A percentile compares a stretch with the other conserved stretches of the same genome.
These are phyloP conservation scores for Coemansia interrupta DNA, from an alignment of 192 early-diverging fungal species.

Conservation along the genomic window DNA sequence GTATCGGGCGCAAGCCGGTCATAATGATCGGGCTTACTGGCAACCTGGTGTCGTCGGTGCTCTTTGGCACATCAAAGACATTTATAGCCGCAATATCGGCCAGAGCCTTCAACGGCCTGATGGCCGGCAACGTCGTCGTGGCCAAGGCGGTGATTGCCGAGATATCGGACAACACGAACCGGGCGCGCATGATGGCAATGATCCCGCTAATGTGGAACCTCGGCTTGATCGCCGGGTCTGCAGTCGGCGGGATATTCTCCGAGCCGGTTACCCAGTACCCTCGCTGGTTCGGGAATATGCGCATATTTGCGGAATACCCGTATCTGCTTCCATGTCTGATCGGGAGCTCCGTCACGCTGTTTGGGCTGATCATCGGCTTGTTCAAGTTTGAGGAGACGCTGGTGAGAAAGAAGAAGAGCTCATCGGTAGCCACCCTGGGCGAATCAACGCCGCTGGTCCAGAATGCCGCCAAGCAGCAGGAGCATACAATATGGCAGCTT, in stretches of 20 bases:
- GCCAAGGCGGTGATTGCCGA: slow-evolving; percentile 78
- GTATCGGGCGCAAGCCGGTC: slow-evolving; percentile 73
- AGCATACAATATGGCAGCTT: slow-evolving; percentile 13
- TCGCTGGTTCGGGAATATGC: slow-evolving; percentile 52
- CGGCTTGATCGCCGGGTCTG: slow-evolving; percentile 61
- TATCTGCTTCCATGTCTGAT: slow-evolving; percentile 81
- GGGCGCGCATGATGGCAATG: slow-evolving; percentile 66
- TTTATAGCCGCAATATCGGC: slow-evolving; percentile 57
- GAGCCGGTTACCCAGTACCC: slow-evolving; percentile 71
- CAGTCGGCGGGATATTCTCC: slow-evolving; percentile 72
- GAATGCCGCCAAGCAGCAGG: background rate
- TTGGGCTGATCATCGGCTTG: slow-evolving; percentile 62
- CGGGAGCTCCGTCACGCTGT: slow-evolving; percentile 55
- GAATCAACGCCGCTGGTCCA: slow-evolving; percentile 16
- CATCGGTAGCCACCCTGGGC: background rate
- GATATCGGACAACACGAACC: slow-evolving; percentile 79
- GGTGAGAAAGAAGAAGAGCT: background rate
- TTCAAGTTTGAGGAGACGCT: slow-evolving; percentile 62
- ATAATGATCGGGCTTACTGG: slow-evolving; percentile 72
- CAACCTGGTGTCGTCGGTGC: slow-evolving; percentile 58
- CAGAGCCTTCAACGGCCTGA: slow-evolving; percentile 60
- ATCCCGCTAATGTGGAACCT: slow-evolving; percentile 68
- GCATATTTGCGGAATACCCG: slow-evolving; percentile 63
- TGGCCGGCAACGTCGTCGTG: slow-evolving; percentile 76
- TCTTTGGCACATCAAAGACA: slow-evolving; percentile 67